Evolutionary conservation across 1,284 basidiomycete genomes (phyloP).

Genomic region (Puccinia hordei): DNA sequence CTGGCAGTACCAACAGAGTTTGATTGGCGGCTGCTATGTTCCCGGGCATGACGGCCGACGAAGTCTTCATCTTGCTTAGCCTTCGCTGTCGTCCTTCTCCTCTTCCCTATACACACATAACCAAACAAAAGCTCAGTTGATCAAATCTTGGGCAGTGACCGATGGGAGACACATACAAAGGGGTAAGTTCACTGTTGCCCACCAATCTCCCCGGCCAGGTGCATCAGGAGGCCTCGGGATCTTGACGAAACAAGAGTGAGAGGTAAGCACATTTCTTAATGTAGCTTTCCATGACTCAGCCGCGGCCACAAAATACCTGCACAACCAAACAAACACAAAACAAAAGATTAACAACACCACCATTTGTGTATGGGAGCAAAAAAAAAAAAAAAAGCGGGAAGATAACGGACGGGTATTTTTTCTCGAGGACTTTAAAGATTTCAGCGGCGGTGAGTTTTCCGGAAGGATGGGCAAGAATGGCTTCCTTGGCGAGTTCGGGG

Average conservation of each 20-base stretch:
- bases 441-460: constrained; percentile 50
- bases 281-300: constrained; percentile 51
- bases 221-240: constrained; percentile 38
- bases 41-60: constrained; percentile 37
- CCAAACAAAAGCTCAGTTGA: constrained; percentile 6
- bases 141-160: too few relatives aligned
- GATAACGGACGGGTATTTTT: constrained; percentile 49
- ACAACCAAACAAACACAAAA: not conserved
- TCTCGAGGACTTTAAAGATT: constrained; percentile 51
- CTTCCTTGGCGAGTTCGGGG: constrained; percentile 50
- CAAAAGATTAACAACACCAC: not conserved
- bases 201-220: constrained; percentile 49
- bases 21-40: constrained; percentile 13
- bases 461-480: constrained; percentile 33
- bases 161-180: constrained; percentile 31
- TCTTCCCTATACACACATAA: constrained; percentile 29
- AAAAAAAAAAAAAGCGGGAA: not conserved
- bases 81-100: constrained; percentile 44
- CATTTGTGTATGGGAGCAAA: not conserved
- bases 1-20: too few relatives aligned
- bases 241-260: constrained; percentile 50
- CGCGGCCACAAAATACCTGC: constrained; percentile 46
- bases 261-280: constrained; percentile 47
- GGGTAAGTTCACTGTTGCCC: constrained; percentile 46
- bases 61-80: constrained; percentile 51